Base-by-base conservation (phyloP, 1,284 basidiomycete genomes). In the Trametes polyzona region DNA sequence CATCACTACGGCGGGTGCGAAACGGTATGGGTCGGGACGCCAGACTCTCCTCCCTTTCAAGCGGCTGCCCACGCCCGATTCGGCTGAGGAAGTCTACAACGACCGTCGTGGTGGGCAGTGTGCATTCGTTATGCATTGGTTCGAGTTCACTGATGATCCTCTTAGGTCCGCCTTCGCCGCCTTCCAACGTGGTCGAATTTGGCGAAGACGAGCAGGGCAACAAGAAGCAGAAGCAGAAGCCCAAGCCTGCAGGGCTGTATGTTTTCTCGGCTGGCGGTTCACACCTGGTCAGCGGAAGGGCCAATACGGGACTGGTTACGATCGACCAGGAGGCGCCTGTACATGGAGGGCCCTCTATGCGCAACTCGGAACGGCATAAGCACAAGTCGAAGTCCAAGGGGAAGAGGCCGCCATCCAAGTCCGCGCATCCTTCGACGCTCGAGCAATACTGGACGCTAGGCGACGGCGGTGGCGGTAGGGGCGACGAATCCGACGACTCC, bases 31-130 rank as follows among this genome's bases (percentile, higher is more conserved):
- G 2, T 11, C 53, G 7, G 62, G 59, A 2, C 55, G 47, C 1
- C 66, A 68, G 41, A 64, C 60, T 2, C 19, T 58, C 4, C 49
- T 68, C 6, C 55, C 58, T 7, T 68, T 65, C 52, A 32, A 56
- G 14, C 52, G 52, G 10, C 37, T 59, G 4, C 26, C 55, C 4
- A 51, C 42, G 4, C 35, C 43, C 2, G 53, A 54, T 7, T 14
- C 26, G 4, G 36, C 10, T 11, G 51, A 47, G 16, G 24, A 43
- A 2, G 23, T 43, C 4, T 26, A 59, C 6, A 11, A 37, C 8
- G 26, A 39, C 16, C 29, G 26, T 9, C 10, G 4, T 17, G 36
- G n/a, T 36, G 5, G n/a, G n/a, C n/a, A 10, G 30, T 17, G 6
- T 23, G 6, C 16, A 16, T 10, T 14, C 26, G 23, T 17, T 14